Base-by-base conservation (phyloP, 441 rosid genomes). In the Caryocar brasiliense region DNA sequence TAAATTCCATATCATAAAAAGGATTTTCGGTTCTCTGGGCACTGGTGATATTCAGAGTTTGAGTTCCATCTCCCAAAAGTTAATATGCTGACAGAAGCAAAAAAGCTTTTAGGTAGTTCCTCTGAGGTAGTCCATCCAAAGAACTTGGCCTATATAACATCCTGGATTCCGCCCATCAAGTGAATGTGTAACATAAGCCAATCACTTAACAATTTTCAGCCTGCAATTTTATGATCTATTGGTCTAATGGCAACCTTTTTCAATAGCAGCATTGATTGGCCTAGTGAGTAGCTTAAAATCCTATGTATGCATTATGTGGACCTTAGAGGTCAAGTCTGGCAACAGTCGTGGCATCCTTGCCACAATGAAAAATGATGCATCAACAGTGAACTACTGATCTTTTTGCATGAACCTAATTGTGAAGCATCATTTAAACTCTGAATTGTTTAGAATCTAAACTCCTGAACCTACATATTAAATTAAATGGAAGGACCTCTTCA, bases 401-500 rank as follows among this genome's bases (percentile, higher is more conserved):
- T 10, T 42, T 56, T 44, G 12, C 47, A 23, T 2, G 6, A 62
- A 51, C 20, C 29, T 51, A 54, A 40, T 21, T 36, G 7, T 41
- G 25, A 58, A 43, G 51, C 28, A 51, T 25, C 6, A 32, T 40
- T 25, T 35, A 38, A 34, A 56, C 41, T 65, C 59, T 47, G 33
- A 58, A 37, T 45, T 60, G 53, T 54, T 42, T 48, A 56, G 41
- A 38, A 32, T 30, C 25, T 57, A 54, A 47, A 58, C 37, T 33
- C 57, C 25, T 37, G 51, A 69, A 73, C 76, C 62, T 62, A 54
- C 64, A 55, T 36, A 60, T 55, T 52, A 54, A 68, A 65, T 72
- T 51, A 65, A 55, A 64, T 63, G 51, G 46, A 48, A 67, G 61
- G 55, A 88, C 98, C 96, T 87, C 95, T 71, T 92, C 76, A 58